These are phyloP conservation scores for Amorphotheca resinae DNA, from an alignment of 495 filamentous ascomycete genomes.

Conservation along the genomic window DNA sequence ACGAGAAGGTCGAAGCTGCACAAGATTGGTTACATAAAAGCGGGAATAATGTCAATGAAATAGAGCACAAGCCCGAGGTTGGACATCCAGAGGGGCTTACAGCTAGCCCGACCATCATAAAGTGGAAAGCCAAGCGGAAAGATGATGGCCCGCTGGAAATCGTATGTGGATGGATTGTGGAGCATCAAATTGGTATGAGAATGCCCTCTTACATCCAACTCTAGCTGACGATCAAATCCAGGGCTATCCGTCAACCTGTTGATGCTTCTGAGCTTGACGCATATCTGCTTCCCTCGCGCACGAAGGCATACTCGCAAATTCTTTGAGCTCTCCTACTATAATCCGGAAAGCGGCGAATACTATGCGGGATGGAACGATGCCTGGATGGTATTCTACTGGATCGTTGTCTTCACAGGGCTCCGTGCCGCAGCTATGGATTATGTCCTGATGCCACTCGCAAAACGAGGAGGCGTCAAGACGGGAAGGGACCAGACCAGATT, in stretches of 20 bases:
- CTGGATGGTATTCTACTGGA: slow-evolving; percentile 65
- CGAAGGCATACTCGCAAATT: slow-evolving; percentile 71
- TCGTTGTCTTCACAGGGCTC: slow-evolving; percentile 73
- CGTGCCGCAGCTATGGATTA: slow-evolving; percentile 82
- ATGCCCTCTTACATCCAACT: background rate
- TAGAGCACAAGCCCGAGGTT: slow-evolving; percentile 5
- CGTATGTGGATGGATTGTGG: slow-evolving; percentile 18
- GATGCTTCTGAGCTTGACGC: slow-evolving; percentile 61
- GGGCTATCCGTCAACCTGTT: slow-evolving; percentile 70
- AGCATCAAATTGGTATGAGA: slow-evolving; percentile 21
- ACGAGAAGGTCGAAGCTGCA: slow-evolving; percentile 1
- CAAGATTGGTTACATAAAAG: slow-evolving; percentile 8
- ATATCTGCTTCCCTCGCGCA: slow-evolving; percentile 66
- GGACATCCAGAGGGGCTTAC: background rate
- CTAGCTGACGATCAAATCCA: slow-evolving; percentile 23
- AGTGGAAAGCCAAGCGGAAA: slow-evolving; percentile 17
- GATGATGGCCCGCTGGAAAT: slow-evolving; percentile 20
- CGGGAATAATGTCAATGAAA: background rate
- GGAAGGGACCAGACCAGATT: slow-evolving; percentile 66
- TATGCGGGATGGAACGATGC: slow-evolving; percentile 66
- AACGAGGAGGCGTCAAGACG: slow-evolving; percentile 51
- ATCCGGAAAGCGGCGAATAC: slow-evolving; percentile 52
- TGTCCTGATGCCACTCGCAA: slow-evolving; percentile 63
- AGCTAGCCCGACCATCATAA: slow-evolving; percentile 1
- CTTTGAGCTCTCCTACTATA: slow-evolving; percentile 75